Percentiles rank a stretch among this genome's conserved stretches.
phyloP scores from a whole-genome alignment of 805 yeast genomes.

The Myxozyma mucilagina region DNA sequence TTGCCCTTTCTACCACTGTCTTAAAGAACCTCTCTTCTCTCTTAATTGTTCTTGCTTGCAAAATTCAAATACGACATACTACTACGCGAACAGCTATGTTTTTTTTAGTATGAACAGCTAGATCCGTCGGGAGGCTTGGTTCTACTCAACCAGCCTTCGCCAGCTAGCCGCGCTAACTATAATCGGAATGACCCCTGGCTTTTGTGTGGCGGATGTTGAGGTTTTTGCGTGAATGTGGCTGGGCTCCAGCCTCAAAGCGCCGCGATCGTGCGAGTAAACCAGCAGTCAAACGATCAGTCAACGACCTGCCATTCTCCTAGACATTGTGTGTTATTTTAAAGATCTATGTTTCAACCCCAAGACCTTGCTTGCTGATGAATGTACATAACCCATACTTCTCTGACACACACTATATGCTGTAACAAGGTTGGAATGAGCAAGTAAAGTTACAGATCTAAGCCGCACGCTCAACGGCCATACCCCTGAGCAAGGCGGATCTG shows the following conservation, averaged over 20 bases:
- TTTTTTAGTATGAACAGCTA: not conserved
- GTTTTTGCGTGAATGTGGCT: slow-evolving; percentile 2
- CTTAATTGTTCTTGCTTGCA: too few relatives aligned
- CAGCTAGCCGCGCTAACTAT: not conserved
- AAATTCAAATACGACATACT: too few relatives aligned
- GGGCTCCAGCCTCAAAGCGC: slow-evolving; percentile 8
- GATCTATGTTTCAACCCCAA: not conserved
- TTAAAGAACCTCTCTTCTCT: not conserved
- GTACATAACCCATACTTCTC: not conserved
- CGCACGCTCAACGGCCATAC: not conserved
- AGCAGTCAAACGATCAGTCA: not conserved
- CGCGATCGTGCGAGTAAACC: too few relatives aligned
- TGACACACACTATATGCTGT: not conserved
- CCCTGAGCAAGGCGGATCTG: not conserved
- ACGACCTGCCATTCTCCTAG: not conserved
- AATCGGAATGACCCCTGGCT: not conserved
- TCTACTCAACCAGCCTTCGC: not conserved
- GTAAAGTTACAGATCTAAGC: not conserved
- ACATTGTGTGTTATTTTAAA: not conserved
- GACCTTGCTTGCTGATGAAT: not conserved
- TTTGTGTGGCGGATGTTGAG: not conserved
- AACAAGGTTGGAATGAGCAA: too few relatives aligned
- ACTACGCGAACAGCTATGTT: too few relatives aligned
- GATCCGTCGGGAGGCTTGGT: not conserved
- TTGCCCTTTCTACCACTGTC: not conserved